A percentile compares a stretch with the other conserved stretches of the same genome.
Conservation (phyloP, 1,284 basidiomycete species). For the Mycena citricolor region DNA sequence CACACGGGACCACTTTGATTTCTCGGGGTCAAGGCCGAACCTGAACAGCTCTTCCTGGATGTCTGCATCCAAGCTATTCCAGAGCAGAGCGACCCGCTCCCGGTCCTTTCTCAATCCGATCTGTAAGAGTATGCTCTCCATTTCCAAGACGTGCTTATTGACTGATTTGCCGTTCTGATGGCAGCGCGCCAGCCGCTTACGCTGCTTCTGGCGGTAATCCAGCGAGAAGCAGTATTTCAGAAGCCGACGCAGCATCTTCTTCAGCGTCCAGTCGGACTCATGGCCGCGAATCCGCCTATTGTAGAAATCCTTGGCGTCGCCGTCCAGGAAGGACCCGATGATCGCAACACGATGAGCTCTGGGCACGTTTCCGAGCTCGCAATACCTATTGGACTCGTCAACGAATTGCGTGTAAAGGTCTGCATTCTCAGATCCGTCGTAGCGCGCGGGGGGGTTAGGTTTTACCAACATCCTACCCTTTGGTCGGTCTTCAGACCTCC, state of each 20-base stretch:
- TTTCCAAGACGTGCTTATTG: slow-evolving; percentile 3
- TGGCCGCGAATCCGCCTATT: background rate
- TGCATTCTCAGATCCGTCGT: slow-evolving; percentile 4
- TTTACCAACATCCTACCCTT: too few relatives aligned
- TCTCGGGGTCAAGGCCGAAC: slow-evolving; percentile 3
- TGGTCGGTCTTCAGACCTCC: too few relatives aligned
- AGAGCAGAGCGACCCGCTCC: slow-evolving; percentile 8
- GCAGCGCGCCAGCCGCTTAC: slow-evolving; percentile 3
- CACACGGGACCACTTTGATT: slow-evolving; percentile 7
- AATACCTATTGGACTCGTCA: slow-evolving; percentile 1
- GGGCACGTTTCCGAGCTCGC: slow-evolving; percentile 3
- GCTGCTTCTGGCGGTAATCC: slow-evolving; percentile 8
- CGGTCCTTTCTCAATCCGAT: slow-evolving; percentile 5
- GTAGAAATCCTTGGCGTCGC: slow-evolving; percentile 6
- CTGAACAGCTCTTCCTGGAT: slow-evolving; percentile 10
- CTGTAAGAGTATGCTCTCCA: background rate
- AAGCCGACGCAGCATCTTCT: slow-evolving; percentile 1
- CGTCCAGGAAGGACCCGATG: slow-evolving; percentile 3
- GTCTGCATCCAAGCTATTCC: slow-evolving; percentile 7
- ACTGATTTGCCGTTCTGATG: slow-evolving; percentile 7
- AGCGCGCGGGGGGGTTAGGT: too few relatives aligned
- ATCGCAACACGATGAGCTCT: slow-evolving; percentile 1
- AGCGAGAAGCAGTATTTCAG: slow-evolving; percentile 11
- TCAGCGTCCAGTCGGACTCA: background rate
- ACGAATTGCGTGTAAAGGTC: background rate